Evolutionary conservation across 1,284 basidiomycete species (phyloP).

Genomic region (Tilletiopsis washingtonensis): DNA sequence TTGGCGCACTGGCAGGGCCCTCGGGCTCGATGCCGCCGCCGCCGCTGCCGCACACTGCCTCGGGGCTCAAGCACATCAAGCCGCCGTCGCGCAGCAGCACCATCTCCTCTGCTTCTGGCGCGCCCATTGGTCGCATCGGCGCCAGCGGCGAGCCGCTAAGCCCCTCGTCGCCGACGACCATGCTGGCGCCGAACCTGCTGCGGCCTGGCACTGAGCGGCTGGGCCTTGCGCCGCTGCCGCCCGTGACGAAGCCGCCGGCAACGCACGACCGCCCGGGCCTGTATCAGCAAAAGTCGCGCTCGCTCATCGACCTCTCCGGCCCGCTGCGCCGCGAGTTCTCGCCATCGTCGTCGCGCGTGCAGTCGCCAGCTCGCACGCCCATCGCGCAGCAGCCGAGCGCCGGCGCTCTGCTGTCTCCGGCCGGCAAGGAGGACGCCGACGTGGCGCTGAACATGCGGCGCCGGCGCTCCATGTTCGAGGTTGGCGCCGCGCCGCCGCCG

Average conservation of each 20-base stretch:
- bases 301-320: constrained; percentile 30
- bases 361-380: not conserved
- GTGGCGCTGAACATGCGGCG: not conserved
- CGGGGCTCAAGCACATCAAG: not conserved
- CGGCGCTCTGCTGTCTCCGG: not conserved
- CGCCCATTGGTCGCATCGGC: not conserved
- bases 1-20: not conserved
- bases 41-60: not conserved
- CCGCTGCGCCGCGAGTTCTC: constrained; percentile 53
- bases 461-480: constrained; percentile 39
- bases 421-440: not conserved
- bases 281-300: constrained; percentile 38
- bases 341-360: not conserved
- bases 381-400: not conserved
- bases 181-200: not conserved
- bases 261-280: constrained; percentile 18
- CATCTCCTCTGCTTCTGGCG: not conserved
- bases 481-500: constrained; percentile 30
- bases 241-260: not conserved
- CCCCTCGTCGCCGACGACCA: not conserved
- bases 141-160: too few relatives aligned
- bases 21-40: constrained; percentile 13
- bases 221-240: not conserved
- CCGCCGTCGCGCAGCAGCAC: not conserved
- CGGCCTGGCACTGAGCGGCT: not conserved